Base-by-base conservation (phyloP, 768 basidiomycete species). In the Collybia sp. region DNA sequence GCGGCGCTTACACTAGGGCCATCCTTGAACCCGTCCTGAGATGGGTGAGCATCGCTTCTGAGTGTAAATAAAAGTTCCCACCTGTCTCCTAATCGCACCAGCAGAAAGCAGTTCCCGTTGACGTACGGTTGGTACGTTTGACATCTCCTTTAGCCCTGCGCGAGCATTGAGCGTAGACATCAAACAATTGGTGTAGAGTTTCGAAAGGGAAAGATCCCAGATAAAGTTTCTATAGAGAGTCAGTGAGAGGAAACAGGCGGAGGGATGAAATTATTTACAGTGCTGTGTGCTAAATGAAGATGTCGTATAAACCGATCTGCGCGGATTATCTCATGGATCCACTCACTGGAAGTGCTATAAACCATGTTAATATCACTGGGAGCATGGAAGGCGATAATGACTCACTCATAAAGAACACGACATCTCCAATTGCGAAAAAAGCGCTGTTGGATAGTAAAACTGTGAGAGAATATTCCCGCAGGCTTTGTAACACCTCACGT, bases 91-190 rank as follows among this genome's bases (percentile, higher is more conserved):
- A 42, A 34, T 46, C 30, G 33, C 40, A n/a, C 44, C 54, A 16
- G 56, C 55, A 9, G 63, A 65, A 10, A 51, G 47, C 17, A 57
- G 53, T 2, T 59, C 50, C 5, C 57, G 54, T 20, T 53, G 49
- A 32, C 57, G 54, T 15, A 10, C 17, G 9, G 63, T 60, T 10
- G 57, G 53, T 34, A 49, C 58, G 41, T 49, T 57, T 2, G 58
- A 54, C 35, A 58, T 49, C 5, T 58, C 57, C 30, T 68, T 67
- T 13, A 72, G 42, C 5, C 57, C 36, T 8, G 65, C 59, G 6
- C 75, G 68, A 19, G 75, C 70, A 42, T 77, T 76, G 18, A 77
- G 63, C 3, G 75, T 73, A 4, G 74, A 76, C 32, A 77, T 53
- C 5, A 76, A 59, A 43, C 72, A 74, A 44, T 76, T 77, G 15